phyloP scores from a whole-genome alignment of 2,329 filamentous ascomycete species.

The Diplocarpon mali region DNA sequence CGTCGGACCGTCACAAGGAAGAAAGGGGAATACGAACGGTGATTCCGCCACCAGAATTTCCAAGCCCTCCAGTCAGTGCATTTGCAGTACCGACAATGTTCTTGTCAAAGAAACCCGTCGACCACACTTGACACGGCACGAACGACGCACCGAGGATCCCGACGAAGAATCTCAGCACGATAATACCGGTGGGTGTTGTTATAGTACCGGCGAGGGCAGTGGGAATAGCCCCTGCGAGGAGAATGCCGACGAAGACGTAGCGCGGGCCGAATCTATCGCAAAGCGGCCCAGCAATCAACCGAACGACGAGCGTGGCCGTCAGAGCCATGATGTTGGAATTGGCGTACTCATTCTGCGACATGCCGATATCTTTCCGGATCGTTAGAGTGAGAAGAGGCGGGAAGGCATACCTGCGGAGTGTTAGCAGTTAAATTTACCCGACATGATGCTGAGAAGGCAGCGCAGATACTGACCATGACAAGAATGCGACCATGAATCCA shows the following conservation, averaged over 20 bases:
- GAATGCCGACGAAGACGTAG: constrained; percentile 60
- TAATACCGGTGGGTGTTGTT: constrained; percentile 53
- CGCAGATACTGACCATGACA: constrained; percentile 49
- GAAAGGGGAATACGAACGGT: constrained; percentile 33
- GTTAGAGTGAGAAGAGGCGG: constrained; percentile 53
- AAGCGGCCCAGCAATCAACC: constrained; percentile 67
- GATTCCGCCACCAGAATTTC: constrained; percentile 79
- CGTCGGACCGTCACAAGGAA: too few relatives aligned
- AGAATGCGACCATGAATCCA: constrained; percentile 74
- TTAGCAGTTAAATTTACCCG: not conserved
- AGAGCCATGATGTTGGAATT: constrained; percentile 89
- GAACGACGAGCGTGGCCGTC: constrained; percentile 60
- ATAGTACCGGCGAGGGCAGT: constrained; percentile 76
- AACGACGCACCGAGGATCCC: constrained; percentile 69
- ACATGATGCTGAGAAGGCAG: not conserved
- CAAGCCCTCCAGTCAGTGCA: constrained; percentile 71
- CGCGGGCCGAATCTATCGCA: constrained; percentile 79
- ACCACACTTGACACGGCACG: constrained; percentile 86
- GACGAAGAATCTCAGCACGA: constrained; percentile 67
- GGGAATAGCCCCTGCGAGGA: constrained; percentile 68
- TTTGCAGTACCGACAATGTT: constrained; percentile 86
- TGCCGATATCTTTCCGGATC: constrained; percentile 66
- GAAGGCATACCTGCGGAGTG: constrained; percentile 54
- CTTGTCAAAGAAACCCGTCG: constrained; percentile 86
- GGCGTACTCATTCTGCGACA: constrained; percentile 59